These are phyloP conservation scores for Trichocladium uniseriatum DNA, from an alignment of 495 filamentous ascomycete species.

Conservation along the genomic window DNA sequence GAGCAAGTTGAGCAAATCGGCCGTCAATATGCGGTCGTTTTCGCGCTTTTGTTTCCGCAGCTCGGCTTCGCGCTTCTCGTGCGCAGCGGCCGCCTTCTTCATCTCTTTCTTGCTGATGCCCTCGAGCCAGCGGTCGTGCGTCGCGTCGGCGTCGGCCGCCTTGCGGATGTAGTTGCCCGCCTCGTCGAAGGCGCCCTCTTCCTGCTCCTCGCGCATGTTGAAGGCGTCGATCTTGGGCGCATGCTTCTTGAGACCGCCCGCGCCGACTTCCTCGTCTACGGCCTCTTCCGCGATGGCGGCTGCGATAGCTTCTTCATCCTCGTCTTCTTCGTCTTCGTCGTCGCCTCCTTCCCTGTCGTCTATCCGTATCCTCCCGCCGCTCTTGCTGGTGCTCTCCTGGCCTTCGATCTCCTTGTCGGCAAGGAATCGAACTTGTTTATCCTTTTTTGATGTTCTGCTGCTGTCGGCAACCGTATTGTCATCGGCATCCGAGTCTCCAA, in stretches of 20 bases:
- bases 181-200: slow-evolving; percentile 88
- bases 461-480: slow-evolving; percentile 32
- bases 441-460: slow-evolving; percentile 50
- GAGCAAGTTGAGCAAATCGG: slow-evolving; percentile 61
- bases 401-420: slow-evolving; percentile 73
- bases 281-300: slow-evolving; percentile 56
- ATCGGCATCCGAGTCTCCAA: slow-evolving; percentile 64
- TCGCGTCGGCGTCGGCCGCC: slow-evolving; percentile 76
- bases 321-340: slow-evolving; percentile 56
- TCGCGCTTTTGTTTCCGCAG: slow-evolving; percentile 53
- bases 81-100: slow-evolving; percentile 74
- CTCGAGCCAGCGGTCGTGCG: slow-evolving; percentile 87
- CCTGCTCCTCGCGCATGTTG: slow-evolving; percentile 83
- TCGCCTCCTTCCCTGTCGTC: slow-evolving; percentile 46
- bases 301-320: slow-evolving; percentile 62
- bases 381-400: slow-evolving; percentile 64
- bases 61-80: slow-evolving; percentile 77
- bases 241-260: slow-evolving; percentile 82
- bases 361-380: slow-evolving; percentile 54
- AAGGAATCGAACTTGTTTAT: slow-evolving; percentile 72
- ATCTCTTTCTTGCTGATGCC: slow-evolving; percentile 91
- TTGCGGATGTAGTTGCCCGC: slow-evolving; percentile 87
- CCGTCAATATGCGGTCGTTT: slow-evolving; percentile 65
- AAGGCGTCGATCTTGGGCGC: slow-evolving; percentile 96
- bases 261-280: slow-evolving; percentile 79